These are phyloP conservation scores for Monosporascus sp. DNA, from an alignment of 2,329 filamentous ascomycete species.

Conservation along the genomic window DNA sequence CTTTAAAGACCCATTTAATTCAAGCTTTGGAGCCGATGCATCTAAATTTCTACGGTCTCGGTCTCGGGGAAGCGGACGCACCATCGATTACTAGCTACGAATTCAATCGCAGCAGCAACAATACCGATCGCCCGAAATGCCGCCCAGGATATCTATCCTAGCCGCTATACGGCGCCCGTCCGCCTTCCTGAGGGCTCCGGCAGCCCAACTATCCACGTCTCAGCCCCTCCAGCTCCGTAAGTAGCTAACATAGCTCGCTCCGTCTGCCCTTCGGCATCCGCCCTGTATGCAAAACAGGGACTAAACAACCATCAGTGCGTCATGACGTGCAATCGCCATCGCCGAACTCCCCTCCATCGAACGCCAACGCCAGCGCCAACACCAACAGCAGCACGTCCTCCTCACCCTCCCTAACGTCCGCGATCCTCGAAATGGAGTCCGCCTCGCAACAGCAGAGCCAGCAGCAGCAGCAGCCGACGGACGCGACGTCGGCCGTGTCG, in stretches of 20 bases:
- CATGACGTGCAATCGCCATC: constrained; percentile 6
- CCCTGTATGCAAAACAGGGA: not conserved
- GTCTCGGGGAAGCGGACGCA: no score
- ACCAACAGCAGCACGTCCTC: not conserved
- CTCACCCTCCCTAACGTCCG: constrained; percentile 6
- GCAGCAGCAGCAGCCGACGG: not conserved
- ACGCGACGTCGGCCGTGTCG: constrained; percentile 9
- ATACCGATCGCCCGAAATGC: constrained; percentile 30
- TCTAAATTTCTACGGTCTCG: constrained; percentile 4
- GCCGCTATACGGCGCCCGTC: constrained; percentile 19
- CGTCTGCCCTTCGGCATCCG: not conserved
- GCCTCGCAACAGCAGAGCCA: not conserved
- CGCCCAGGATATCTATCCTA: constrained; percentile 31
- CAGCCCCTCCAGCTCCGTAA: constrained; percentile 16
- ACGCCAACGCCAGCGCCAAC: not conserved
- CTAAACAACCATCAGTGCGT: constrained; percentile 11
- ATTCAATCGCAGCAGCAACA: not conserved
- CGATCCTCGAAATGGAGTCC: constrained; percentile 19
- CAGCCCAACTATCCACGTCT: constrained; percentile 21
- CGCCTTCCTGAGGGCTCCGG: constrained; percentile 12
- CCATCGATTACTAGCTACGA: not conserved
- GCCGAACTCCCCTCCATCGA: not conserved
- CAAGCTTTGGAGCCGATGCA: not conserved
- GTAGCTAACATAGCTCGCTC: constrained; percentile 1
- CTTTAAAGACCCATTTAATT: not conserved